Percentiles rank a stretch among this genome's conserved stretches.
These are phyloP conservation scores for Magnolia sinica DNA, from an alignment of 164 flowering plant genomes.

Conservation along the genomic window DNA sequence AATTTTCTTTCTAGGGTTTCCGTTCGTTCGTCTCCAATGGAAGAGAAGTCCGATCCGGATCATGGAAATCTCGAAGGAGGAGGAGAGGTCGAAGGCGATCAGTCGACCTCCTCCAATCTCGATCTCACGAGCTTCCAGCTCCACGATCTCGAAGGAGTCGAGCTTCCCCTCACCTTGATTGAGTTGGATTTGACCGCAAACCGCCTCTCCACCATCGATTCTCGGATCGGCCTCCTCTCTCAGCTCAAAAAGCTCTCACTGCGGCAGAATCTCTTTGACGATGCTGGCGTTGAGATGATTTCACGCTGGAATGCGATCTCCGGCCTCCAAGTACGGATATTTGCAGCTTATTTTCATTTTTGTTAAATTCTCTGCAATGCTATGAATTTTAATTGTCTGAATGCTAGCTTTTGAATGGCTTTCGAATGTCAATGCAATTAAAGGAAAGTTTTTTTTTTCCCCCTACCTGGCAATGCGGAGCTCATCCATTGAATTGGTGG, in stretches of 20 bases:
- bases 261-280: slow-evolving; percentile 80
- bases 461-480: no score
- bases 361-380: no score
- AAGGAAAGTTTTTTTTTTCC: no score
- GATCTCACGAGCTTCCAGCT: slow-evolving; percentile 91
- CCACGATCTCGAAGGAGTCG: slow-evolving; percentile 71
- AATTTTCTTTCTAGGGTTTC: slow-evolving; percentile 1
- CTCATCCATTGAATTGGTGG: no score
- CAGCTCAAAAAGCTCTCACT: slow-evolving; percentile 77
- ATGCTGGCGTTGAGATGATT: slow-evolving; percentile 57
- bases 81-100: slow-evolving; percentile 23
- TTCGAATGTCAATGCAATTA: no score
- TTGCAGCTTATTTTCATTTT: no score
- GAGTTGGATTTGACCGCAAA: slow-evolving; percentile 88
- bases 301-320: slow-evolving; percentile 61
- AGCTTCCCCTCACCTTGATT: slow-evolving; percentile 55
- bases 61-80: slow-evolving; percentile 3
- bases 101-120: slow-evolving; percentile 36
- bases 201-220: slow-evolving; percentile 63
- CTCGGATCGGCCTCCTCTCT: slow-evolving; percentile 67
- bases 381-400: no score
- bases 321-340: slow-evolving; percentile 49
- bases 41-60: slow-evolving; percentile 2
- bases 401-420: no score
- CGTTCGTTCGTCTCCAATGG: slow-evolving; percentile 3